Conservation (phyloP, 306 rosid species). For the Ormosia emarginata region DNA sequence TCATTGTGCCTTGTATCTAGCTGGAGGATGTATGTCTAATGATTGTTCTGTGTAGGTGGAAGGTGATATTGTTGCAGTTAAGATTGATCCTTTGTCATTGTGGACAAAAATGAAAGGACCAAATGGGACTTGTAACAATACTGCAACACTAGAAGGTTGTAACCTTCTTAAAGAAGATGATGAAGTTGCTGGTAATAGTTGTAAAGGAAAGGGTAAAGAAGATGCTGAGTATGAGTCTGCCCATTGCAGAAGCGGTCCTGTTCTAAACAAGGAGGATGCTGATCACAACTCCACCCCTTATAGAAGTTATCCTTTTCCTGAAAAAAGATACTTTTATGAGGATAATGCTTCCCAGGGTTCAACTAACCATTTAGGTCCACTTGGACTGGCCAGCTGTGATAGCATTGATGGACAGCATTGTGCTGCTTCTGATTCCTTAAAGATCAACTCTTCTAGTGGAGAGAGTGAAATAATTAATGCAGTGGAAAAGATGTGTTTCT, state of each 20-base stretch:
- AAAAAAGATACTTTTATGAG: conserved; percentile 23
- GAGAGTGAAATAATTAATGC: conserved; percentile 43
- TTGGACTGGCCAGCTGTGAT: conserved; percentile 32
- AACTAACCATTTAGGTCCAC: conserved; percentile 22
- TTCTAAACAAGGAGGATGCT: conserved; percentile 45
- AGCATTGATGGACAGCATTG: conserved; percentile 23
- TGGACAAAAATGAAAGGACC: conserved; percentile 88
- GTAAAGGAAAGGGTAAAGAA: conserved; percentile 49
- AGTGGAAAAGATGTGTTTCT: conserved; percentile 46
- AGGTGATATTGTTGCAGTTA: conserved; percentile 80
- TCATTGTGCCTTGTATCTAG: background rate
- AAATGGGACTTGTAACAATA: conserved; percentile 33
- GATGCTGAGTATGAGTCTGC: conserved; percentile 33
- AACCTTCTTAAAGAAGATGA: conserved; percentile 36
- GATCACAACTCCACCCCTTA: conserved; percentile 21
- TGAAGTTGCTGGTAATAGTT: conserved; percentile 30
- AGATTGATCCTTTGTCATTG: conserved; percentile 57
- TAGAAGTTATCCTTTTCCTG: conserved; percentile 27
- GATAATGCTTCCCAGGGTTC: conserved; percentile 19
- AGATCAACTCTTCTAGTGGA: conserved; percentile 35
- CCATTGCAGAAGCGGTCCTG: conserved; percentile 27
- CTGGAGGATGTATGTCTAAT: conserved; percentile 10
- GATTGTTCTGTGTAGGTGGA: conserved; percentile 61
- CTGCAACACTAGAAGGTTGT: conserved; percentile 38
- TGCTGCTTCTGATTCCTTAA: conserved; percentile 25